Evolutionary conservation across 129 eudicot genomes (phyloP), one percentile per base, ranked within the genome.

Genomic region (Ambrosia artemisiifolia): DNA sequence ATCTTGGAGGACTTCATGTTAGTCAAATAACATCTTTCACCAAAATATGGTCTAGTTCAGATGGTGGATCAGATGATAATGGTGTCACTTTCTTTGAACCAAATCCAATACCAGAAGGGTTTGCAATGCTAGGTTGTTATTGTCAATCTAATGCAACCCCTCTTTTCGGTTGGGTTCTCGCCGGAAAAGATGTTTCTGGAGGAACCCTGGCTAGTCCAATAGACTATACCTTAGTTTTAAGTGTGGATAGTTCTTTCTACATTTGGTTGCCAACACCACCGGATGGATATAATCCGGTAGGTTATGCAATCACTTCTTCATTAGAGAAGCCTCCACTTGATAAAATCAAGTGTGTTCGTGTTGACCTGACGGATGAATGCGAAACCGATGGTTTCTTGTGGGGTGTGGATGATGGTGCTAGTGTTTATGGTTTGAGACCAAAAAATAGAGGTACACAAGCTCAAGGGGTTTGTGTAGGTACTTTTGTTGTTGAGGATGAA

Each of bases 71-170:
- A 2, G 20, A 59, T n/a, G 36, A 55, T 6, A 72, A 30, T 4
- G 93, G 90, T 13, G 88, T 80, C 42, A 74, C 95, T 11, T 86
- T 81, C 47, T 85, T 78, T 36, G 91, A 87, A 19, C 97, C 97
- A 1, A 35, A 71, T 28, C 32, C 70, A 11, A 16, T 85, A 20
- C 97, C 95, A 28, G 79, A 87, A 53, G 95, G 95, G 43, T 91
- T 74, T 62, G 80, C 78, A 53, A 79, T 83, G 83, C 86, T 91
- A 34, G 95, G 97, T 8, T 70, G 79, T 76, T 88, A 85, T 46
- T 80, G 83, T 18, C 95, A 91, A 69, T 76, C 89, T 20, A 91
- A 83, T 74, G 75, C 88, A 55, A 60, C 61, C 11, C 86, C 86
- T 9, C 85, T 87, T 11, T 85, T 80, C 3, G 97, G 87, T 17